Base-by-base conservation (phyloP, 2,329 filamentous ascomycete species). In the Stagonosporopsis tanaceti region DNA sequence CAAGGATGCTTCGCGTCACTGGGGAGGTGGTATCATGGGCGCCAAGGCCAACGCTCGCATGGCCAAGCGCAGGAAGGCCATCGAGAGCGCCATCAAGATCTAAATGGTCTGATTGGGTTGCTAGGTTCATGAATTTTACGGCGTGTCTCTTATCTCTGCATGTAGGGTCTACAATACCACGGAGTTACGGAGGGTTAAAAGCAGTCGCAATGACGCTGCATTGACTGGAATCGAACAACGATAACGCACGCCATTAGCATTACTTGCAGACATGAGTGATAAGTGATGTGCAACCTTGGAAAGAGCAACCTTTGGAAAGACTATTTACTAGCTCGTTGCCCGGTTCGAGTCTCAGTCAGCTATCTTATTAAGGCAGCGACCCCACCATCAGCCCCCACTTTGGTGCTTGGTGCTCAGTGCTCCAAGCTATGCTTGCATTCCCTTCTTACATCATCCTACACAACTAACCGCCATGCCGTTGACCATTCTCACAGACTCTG, bases 1-100 rank as follows among this genome's bases (percentile, higher is more conserved):
- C 81, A 94, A 98, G 84, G 90, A 93, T 78, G 82, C 87, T 76
- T 90, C 92, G 82, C 89, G 90, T 80, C 91, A 94, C 84, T 99
- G 96, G 95, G 95, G 96, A 85, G 95, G 95, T 87, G 96, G 96
- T 82, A 97, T 99, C 85, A 97, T 99, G 93, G 89, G 95, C 77
- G 86, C 89, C 80, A 99, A 99, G 92, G 93, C 95, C 78, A 88
- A 87, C 70, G 88, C 86, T 66, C 82, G 84, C 73, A 83, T 84
- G 77, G 85, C 87, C 81, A 97, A 97, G 91, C 92, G 92, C 86
- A 87, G 90, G 83, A 97, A 97, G 90, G 93, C 93, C 78, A 77
- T 95, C 66, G 95, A 98, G 84, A 83, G 82, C 77, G 93, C 95
- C 79, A 93, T 97, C 88, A 98, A 98, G 91, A 96, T 99, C 85